Base-by-base conservation (phyloP, 2,329 filamentous ascomycete genomes). In the Beauveria sp. region DNA sequence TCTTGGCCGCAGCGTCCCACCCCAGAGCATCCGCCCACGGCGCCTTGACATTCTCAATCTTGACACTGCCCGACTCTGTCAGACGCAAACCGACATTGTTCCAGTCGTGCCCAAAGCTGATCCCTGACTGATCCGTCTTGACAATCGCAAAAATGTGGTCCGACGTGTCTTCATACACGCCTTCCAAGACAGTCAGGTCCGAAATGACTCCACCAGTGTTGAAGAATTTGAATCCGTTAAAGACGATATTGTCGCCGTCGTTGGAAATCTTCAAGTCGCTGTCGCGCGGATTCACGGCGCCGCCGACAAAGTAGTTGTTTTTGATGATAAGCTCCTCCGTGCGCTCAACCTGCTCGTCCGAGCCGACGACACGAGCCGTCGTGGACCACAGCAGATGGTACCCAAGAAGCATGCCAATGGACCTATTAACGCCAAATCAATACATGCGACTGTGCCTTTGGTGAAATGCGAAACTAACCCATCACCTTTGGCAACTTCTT, bases 121-220 rank as follows among this genome's bases (percentile, higher is more conserved):
- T 83, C 0, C 84, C 84, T 0, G 79, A 70, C 68, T 88, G 85
- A 1, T 75, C 69, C 0, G 85, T 88, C 5, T 77, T 76, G 1
- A 85, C 84, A 24, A 87, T 71, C 3, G 85, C 82, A 67, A 88
- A 88, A 62, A 88, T 83, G 67, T 88, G 85, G 59, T 85, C 76
- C 5, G 79, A 76, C 0, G 83, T 86, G 20, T 77, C 81, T 6
- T 83, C 79, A n/a, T 80, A 74, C 0, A 84, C 81, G 22, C 86
- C 86, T 66, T 89, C 86, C 0, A 89, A 77, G 0, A 88, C 83
- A 0, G 85, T 88, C 22, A 88, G 72, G 63, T 89, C 86, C 0
- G 84, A 87, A 2, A 89, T 77, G 0, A 87, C 85, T 28, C 85
- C 86, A 0, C 86, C 86, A 0, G 86, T 89, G 68, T 86, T 88